Evolutionary conservation across 2,329 filamentous ascomycete species (phyloP).

Genomic region (Westerdykella sp.): DNA sequence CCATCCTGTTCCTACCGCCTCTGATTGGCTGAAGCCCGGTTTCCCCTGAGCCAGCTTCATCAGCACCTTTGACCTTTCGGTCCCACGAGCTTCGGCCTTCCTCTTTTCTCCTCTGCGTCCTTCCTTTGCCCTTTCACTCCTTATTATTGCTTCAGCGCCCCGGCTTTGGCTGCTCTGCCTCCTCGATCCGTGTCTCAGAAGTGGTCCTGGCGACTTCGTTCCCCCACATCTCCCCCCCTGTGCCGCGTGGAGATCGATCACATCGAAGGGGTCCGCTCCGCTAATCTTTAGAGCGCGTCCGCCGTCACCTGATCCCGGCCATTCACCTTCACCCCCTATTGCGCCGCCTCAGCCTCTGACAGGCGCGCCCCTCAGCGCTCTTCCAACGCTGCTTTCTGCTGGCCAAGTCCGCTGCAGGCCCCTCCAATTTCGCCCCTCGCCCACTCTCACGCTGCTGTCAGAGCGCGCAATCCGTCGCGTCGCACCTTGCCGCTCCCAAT

Average conservation of each 20-base stretch:
- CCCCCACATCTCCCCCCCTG: conserved; percentile 1
- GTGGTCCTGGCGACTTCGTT: conserved; percentile 6
- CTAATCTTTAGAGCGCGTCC: too few species aligned
- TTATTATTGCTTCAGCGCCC: conserved; percentile 2
- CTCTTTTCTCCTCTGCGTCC: not conserved
- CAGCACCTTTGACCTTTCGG: not conserved
- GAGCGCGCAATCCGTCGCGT: too few species aligned
- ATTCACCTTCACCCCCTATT: too few species aligned
- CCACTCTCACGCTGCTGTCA: too few species aligned
- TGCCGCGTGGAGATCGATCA: too few species aligned
- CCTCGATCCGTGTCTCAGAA: conserved; percentile 5
- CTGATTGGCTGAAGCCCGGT: not conserved
- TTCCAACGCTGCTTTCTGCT: not conserved
- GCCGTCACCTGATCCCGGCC: too few species aligned
- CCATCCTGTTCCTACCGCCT: not conserved
- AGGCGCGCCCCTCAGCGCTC: not conserved
- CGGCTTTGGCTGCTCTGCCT: conserved; percentile 4
- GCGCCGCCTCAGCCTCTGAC: not conserved
- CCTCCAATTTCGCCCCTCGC: not conserved
- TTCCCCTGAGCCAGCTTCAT: conserved; percentile 4
- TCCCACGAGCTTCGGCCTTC: too few species aligned
- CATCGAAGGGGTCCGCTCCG: too few species aligned
- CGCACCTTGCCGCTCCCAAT: too few species aligned
- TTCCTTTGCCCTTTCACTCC: conserved; percentile 2
- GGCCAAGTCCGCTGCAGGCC: conserved; percentile 6